These are phyloP conservation scores for Phialophora tarda DNA, from an alignment of 2,329 filamentous ascomycete species.

Conservation along the genomic window DNA sequence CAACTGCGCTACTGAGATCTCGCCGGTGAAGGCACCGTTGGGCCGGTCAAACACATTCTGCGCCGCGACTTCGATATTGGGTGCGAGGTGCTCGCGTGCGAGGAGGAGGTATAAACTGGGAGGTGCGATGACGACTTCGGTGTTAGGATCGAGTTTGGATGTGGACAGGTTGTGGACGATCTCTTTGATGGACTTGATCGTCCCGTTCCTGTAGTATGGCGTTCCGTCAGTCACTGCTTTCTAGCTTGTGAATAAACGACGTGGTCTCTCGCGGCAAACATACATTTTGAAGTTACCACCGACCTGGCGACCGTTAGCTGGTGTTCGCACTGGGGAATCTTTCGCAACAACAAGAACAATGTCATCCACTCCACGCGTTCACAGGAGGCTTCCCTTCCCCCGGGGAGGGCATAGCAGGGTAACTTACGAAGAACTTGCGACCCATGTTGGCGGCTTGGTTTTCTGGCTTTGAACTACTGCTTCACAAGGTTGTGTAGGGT, in stretches of 20 bases:
- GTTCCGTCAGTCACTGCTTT: not conserved
- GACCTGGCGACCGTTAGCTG: conserved; percentile 7
- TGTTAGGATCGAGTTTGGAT: conserved; percentile 60
- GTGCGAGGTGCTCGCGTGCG: conserved; percentile 76
- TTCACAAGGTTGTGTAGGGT: not conserved
- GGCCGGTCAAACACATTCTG: conserved; percentile 99
- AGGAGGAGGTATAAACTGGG: conserved; percentile 89
- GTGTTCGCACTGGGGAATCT: not conserved
- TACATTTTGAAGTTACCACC: conserved; percentile 99
- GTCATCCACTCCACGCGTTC: not conserved
- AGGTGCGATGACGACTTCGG: conserved; percentile 94
- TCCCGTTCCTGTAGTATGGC: conserved; percentile 77
- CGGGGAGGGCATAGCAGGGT: not conserved
- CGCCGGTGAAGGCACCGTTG: conserved; percentile 94
- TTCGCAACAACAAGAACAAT: not conserved
- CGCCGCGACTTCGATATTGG: conserved; percentile 81
- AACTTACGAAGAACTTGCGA: conserved; percentile 86
- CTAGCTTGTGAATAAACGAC: not conserved
- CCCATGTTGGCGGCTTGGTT: conserved; percentile 68
- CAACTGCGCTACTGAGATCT: conserved; percentile 91
- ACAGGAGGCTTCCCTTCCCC: not conserved
- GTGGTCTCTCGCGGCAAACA: conserved; percentile 34
- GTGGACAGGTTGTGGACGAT: conserved; percentile 90
- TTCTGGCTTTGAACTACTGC: not conserved
- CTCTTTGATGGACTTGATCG: conserved; percentile 82